These are phyloP conservation scores for Hypoxylon sp. DNA, from an alignment of 2,329 filamentous ascomycete genomes.

Conservation along the genomic window DNA sequence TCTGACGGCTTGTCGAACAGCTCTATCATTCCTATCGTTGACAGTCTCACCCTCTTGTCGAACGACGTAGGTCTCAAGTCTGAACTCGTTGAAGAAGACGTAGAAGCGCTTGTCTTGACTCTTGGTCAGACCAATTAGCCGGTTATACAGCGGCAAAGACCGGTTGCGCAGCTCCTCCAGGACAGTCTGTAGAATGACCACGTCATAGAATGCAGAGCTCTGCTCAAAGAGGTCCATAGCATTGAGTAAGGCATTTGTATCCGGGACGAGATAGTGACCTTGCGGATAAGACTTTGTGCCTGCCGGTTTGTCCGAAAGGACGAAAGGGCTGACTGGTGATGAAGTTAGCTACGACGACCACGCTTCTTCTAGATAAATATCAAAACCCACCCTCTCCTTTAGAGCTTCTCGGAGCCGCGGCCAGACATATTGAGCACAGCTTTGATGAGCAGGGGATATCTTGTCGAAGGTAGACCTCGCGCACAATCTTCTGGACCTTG, in stretches of 20 bases:
- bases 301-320: constrained; percentile 89
- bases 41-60: constrained; percentile 84
- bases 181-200: constrained; percentile 95
- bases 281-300: constrained; percentile 84
- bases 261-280: constrained; percentile 94
- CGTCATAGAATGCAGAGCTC: constrained; percentile 91
- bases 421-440: constrained; percentile 82
- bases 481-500: constrained; percentile 98
- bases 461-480: constrained; percentile 93
- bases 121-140: constrained; percentile 88
- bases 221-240: constrained; percentile 98
- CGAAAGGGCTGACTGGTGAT: constrained; percentile 77
- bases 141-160: constrained; percentile 94
- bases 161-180: constrained; percentile 95
- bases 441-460: constrained; percentile 98
- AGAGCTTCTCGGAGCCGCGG: constrained; percentile 82
- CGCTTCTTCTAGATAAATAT: background rate
- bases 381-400: constrained; percentile 75
- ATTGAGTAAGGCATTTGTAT: constrained; percentile 94
- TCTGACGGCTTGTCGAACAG: constrained; percentile 84
- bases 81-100: constrained; percentile 99
- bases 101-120: constrained; percentile 98
- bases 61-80: constrained; percentile 87
- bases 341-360: constrained; percentile 34
- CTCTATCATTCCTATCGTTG: constrained; percentile 96